Evolutionary conservation across 179 eudicot species (phyloP), one percentile per base, ranked within the genome.

Genomic region (Silene noctiflora): DNA sequence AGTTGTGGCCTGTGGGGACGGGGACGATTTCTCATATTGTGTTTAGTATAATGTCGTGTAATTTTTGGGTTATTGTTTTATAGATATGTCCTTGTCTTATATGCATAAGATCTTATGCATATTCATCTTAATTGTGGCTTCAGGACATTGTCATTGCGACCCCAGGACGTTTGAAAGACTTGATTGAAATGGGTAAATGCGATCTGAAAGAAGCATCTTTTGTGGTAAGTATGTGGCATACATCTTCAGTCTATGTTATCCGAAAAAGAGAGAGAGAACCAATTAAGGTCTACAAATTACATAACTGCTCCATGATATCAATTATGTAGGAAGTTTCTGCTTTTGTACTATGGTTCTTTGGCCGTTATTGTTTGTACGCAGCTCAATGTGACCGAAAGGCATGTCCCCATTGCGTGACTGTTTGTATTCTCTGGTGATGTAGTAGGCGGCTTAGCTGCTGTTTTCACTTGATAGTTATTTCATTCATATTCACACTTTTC

Each of bases 101-200:
- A 70, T 5, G 31, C 74, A 24, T 35, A 62, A 48, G 29, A 66
- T 78, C 77, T 67, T 74, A 39, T 39, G 21, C 35, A 17, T 59
- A 0, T 55, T 25, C 59, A 35, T 72, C 58, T 77, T 64, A 71
- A n/a, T 61, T 83, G 66, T 77, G 82, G 35, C 65, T 67, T 70
- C 88, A 93, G 99, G 98, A 96, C 69, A 89, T 96, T 77, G 99
- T 93, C 51, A 91, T 96, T 86, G 99, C 90, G 24, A 96, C 99
- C 58, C 99, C 99, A 75, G 98, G 99, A 59, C 97, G 98, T 51
- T 77, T 96, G 89, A 91, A 82, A 79, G 99, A 96, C 84, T 85
- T 96, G 86, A 93, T 96, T 79, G 96, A 90, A 81, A 91, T 88
- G 90, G 96, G 97, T 74, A 76, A 79, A 68, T 96, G 97, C 83